Evolutionary conservation across 352 stramenopile genomes (phyloP), one percentile per base, ranked within the genome.

Genomic region (Globisporangium iwayamae): DNA sequence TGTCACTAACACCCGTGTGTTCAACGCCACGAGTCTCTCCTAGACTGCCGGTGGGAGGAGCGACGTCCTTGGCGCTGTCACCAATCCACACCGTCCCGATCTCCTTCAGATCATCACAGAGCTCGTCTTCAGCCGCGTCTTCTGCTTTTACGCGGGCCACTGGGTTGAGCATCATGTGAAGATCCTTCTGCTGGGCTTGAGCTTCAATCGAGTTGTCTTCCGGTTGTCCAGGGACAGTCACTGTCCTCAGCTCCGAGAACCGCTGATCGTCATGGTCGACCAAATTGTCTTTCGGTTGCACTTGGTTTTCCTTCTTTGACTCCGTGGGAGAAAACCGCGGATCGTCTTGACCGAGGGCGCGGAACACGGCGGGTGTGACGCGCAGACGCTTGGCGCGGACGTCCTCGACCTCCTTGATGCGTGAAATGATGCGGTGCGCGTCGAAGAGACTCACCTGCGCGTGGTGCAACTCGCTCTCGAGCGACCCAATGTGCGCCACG

Each of bases 401-500:
- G 0, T 18, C 47, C 2, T 47, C 45, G 9, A 71, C 22, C 54
- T 71, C 65, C 45, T 68, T 50, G 28, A 59, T n/a, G 5, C 60
- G 43, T 54, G 46, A 38, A 38, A 71, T 34, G 36, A 51, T 47
- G 25, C 52, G 25, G 14, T 63, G 65, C 53, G 65, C 47, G 18
- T 56, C 25, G 11, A 68, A 63, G 34, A 71, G 61, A 2, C n/a
- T 39, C 18, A 1, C 16, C 6, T 39, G 65, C 4, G 65, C 18
- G 1, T 53, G 34, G 34, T 53, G 10, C 9, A 71, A n/a, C 5
- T 51, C 51, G 18, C 48, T 22, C 36, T 68, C 47, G 30, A 71
- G 60, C 46, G 45, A 16, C 11, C 63, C 41, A 45, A 71, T 54
- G 18, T 71, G 65, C 34, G 47, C 36, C 39, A 65, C 56, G 22